Base-by-base conservation (phyloP, 805 yeast species). In the Wickerhamiella qilinensis region DNA sequence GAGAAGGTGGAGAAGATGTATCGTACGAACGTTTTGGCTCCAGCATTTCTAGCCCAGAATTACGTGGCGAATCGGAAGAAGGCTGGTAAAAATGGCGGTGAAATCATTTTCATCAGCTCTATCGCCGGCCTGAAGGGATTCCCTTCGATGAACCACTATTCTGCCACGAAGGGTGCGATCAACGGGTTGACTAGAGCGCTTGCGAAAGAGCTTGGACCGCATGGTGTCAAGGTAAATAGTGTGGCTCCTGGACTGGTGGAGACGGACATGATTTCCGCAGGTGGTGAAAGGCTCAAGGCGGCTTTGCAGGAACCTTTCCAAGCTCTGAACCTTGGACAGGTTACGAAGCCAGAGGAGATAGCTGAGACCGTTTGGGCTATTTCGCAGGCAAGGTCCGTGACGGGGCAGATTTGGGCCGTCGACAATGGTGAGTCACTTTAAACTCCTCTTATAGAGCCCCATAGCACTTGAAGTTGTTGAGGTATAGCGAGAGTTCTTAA, bases 191-290 rank as follows among this genome's bases (percentile, higher is more conserved):
- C 83, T 0, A 57, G 62, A 34, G 54, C 76, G 0, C 52, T 80
- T 22, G 78, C 86, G 0, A 46, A 54, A 1, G 94, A 83, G 46
- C 50, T 78, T 42, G 67, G 65, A 11, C 56, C 72, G 1, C 54
- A 58, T 25, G 62, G 62, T 7, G 64, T 83, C 2, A 55, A 81
- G 30, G 77, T 76, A 33, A 80, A 80, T 53, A 62, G 77, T 1
- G 54, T 84, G 1, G 54, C 75, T 17, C 91, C 93, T 0, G 88
- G 88, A 0, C 57, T 79, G 22, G 58, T 57, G 5, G 78, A 70
- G 20, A 82, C 94, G 0, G 79, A 69, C 3, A 81, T 83, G 75
- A 50, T n/a, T n/a, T n/a, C n/a, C n/a, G n/a, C n/a, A n/a, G n/a
- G n/a, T n/a, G n/a, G n/a, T n/a, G n/a, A n/a, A n/a, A n/a, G n/a